Conservation (phyloP, 2,329 filamentous ascomycete genomes). For the Ramularia collo-cygni region DNA sequence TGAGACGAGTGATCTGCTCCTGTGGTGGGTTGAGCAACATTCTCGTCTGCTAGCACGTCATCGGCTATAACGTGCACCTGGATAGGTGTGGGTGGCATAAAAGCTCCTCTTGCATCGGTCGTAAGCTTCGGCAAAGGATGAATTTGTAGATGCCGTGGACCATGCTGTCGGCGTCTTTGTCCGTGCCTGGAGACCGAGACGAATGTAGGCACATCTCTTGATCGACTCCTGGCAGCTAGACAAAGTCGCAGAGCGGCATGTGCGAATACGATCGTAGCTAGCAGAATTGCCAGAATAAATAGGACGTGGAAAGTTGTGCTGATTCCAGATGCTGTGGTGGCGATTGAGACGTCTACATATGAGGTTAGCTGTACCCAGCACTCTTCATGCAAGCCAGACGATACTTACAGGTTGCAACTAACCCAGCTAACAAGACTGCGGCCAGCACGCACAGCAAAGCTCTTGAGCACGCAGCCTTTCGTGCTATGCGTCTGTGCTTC, state of each 20-base stretch:
- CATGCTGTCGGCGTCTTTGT: conserved; percentile 19
- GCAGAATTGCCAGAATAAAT: conserved; percentile 68
- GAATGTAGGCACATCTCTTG: conserved; percentile 9
- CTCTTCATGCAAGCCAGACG: too few relatives aligned
- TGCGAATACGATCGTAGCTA: conserved; percentile 71
- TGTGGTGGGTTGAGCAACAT: conserved; percentile 14
- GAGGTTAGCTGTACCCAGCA: neutral
- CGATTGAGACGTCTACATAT: conserved; percentile 61
- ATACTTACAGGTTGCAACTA: conserved; percentile 29
- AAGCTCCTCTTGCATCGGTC: conserved; percentile 35
- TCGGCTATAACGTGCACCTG: conserved; percentile 63
- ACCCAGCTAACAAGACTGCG: conserved; percentile 22
- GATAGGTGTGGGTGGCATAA: conserved; percentile 67
- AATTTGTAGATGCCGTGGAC: conserved; percentile 35
- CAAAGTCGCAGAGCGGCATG: conserved; percentile 69
- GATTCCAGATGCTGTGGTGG: conserved; percentile 56
- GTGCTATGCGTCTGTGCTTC: conserved; percentile 6
- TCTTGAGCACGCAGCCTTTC: conserved; percentile 10
- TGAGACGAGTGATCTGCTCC: conserved; percentile 25
- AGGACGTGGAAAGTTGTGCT: conserved; percentile 71
- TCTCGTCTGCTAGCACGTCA: conserved; percentile 27
- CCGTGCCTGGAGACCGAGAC: conserved; percentile 13
- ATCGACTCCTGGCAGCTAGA: conserved; percentile 36
- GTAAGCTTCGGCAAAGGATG: conserved; percentile 14
- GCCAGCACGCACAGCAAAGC: conserved; percentile 20